Base-by-base conservation (phyloP, 2,329 filamentous ascomycete species). In the Neophaeococcomyces aloes region DNA sequence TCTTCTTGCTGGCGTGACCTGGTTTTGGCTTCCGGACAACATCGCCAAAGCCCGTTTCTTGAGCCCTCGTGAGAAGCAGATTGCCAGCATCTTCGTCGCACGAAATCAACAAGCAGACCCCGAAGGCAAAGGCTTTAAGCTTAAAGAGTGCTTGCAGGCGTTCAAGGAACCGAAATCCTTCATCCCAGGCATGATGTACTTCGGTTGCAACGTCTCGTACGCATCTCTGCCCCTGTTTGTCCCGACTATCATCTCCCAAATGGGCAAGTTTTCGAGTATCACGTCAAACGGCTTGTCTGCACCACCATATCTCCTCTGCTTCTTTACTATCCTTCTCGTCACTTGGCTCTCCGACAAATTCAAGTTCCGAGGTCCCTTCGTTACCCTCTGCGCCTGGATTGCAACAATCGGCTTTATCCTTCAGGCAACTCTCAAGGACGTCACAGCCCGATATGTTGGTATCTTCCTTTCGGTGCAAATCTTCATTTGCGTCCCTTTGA, bases 261-360 rank as follows among this genome's bases (percentile, higher is more conserved):
- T 53, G 36, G 50, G 50, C 8, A n/a, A n/a, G n/a, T 53, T 38
- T 38, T 49, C 50, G 3, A 37, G 40, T 8, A 30, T 53, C 7
- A 41, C 46, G 29, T 43, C 84, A 0, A 86, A 94, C 69, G 83
- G 79, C 5, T 76, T 93, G 47, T 77, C 81, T 27, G 85, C 84
- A 0, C 85, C 85, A 0, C 86, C 86, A 0, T 91, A 87, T 61
- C 72, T 94, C 7, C 60, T 81, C 51, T 75, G 86, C 40, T 93
- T 93, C 59, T 45, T 77, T 41, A 58, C 74, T 10, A 6, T 5
- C 23, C 5, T 27, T 10, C 5, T 10, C 23, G 10, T 10, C 5
- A 10, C 23, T 6, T 27, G 5, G 5, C 10, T 27, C 23, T 6
- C 5, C 23, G 23, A 27, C 23, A 27, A 27, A 10, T 5, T 27